A percentile compares a stretch with the other conserved stretches of the same genome.
Evolutionary conservation across 1,284 basidiomycete genomes (phyloP).

Genomic region (Grifola frondosa): DNA sequence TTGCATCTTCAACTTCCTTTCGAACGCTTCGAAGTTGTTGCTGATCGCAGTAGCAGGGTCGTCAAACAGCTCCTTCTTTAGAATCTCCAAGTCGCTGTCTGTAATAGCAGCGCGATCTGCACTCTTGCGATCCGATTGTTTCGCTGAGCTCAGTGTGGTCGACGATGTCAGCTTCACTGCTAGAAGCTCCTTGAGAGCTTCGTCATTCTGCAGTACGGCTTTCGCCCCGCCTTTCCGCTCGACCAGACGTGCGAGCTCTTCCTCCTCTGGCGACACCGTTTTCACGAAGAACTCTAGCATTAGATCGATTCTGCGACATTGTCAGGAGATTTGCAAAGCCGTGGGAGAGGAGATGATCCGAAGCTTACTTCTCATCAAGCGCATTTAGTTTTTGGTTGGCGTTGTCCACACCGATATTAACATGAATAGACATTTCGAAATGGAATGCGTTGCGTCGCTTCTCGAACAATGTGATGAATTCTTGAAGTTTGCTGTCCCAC

Average conservation of each 20-base stretch:
- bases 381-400: conserved; percentile 33
- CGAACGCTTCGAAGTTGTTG: conserved; percentile 28
- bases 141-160: neutral
- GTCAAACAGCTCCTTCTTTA: conserved; percentile 10
- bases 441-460: conserved; percentile 35
- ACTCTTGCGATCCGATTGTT: neutral
- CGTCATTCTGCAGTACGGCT: conserved; percentile 17
- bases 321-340: conserved; percentile 8
- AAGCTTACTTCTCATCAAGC: conserved; percentile 25
- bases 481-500: conserved; percentile 38
- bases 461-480: conserved; percentile 33
- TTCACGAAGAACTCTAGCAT: conserved; percentile 13
- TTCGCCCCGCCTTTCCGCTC: conserved; percentile 21
- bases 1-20: conserved; percentile 33
- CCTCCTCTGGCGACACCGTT: conserved; percentile 15
- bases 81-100: neutral
- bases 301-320: conserved; percentile 7
- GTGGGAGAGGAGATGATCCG: neutral
- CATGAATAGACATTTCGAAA: conserved; percentile 35
- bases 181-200: conserved; percentile 14
- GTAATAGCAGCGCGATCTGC: conserved; percentile 8
- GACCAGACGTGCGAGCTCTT: conserved; percentile 15
- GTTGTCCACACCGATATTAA: conserved; percentile 33
- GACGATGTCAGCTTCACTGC: neutral
- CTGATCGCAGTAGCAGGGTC: conserved; percentile 16